phyloP scores from a whole-genome alignment of 345 rosid genomes.

The Microthlaspi erraticum region DNA sequence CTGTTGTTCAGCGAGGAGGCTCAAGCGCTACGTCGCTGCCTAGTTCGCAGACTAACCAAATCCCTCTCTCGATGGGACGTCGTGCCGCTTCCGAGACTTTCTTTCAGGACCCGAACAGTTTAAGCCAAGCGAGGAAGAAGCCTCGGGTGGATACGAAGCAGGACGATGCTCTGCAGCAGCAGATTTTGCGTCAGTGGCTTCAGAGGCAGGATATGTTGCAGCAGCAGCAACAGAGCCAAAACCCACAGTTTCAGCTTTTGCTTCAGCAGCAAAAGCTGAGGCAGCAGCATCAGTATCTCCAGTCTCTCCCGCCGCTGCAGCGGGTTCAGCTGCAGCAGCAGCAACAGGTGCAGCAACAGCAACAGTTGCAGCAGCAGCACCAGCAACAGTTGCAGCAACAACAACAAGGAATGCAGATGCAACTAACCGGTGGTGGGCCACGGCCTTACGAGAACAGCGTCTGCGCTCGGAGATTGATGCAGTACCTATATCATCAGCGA shows the following conservation, averaged over 20 bases:
- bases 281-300: constrained; percentile 67
- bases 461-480: constrained; percentile 96
- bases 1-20: constrained; percentile 70
- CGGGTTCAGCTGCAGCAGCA: constrained; percentile 89
- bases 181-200: constrained; percentile 76
- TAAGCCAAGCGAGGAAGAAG: constrained; percentile 77
- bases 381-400: constrained; percentile 58
- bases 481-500: constrained; percentile 91
- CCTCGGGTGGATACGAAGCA: constrained; percentile 83
- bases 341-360: constrained; percentile 60
- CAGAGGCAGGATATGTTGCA: constrained; percentile 87
- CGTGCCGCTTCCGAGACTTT: constrained; percentile 69
- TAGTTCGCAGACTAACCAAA: constrained; percentile 65
- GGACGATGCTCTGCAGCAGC: constrained; percentile 89
- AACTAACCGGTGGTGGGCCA: constrained; percentile 46
- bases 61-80: constrained; percentile 62
- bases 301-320: constrained; percentile 82
- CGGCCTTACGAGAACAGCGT: constrained; percentile 75
- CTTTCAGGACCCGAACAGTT: constrained; percentile 71
- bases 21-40: constrained; percentile 80
- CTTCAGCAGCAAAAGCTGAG: constrained; percentile 65
- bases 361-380: constrained; percentile 71
- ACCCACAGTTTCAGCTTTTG: constrained; percentile 71
- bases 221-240: constrained; percentile 59
- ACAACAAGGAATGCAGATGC: constrained; percentile 78